Conservation (phyloP, 2,329 filamentous ascomycete species). For the Trichoderma sp. region DNA sequence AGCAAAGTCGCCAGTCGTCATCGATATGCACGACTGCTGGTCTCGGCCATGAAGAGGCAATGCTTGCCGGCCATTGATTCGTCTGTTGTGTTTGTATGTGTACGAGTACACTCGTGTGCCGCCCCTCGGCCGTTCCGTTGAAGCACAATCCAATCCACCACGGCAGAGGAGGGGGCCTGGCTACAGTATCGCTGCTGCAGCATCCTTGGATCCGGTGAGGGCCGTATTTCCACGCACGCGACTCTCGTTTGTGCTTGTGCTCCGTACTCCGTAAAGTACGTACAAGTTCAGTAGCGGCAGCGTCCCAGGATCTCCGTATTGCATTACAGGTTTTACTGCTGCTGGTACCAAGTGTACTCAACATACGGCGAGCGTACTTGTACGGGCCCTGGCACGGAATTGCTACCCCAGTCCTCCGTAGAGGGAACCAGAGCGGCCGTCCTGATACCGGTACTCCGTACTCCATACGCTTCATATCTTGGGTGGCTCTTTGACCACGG, state of each 20-base stretch:
- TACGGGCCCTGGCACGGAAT: background rate
- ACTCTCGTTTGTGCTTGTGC: background rate
- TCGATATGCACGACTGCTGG: background rate
- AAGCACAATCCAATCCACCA: background rate
- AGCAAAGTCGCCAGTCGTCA: background rate
- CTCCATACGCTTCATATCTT: slow-evolving; percentile 6
- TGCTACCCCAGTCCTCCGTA: background rate
- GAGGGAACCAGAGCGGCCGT: slow-evolving; percentile 10
- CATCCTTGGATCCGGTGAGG: slow-evolving; percentile 8
- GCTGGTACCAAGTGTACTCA: background rate
- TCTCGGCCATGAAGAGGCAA: background rate
- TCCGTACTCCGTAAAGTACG: slow-evolving; percentile 6
- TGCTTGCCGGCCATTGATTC: background rate
- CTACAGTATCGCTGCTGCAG: background rate
- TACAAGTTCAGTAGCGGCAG: background rate
- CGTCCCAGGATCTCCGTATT: background rate
- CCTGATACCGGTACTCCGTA: slow-evolving; percentile 9
- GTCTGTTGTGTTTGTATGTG: background rate
- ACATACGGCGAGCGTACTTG: background rate
- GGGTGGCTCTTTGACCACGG: background rate
- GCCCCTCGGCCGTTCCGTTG: background rate
- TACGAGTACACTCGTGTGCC: background rate
- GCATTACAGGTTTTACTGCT: background rate
- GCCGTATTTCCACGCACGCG: slow-evolving; percentile 15
- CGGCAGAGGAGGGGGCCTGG: background rate